Conservation (phyloP, 306 rosid species). For the Gleditsia sinensis region DNA sequence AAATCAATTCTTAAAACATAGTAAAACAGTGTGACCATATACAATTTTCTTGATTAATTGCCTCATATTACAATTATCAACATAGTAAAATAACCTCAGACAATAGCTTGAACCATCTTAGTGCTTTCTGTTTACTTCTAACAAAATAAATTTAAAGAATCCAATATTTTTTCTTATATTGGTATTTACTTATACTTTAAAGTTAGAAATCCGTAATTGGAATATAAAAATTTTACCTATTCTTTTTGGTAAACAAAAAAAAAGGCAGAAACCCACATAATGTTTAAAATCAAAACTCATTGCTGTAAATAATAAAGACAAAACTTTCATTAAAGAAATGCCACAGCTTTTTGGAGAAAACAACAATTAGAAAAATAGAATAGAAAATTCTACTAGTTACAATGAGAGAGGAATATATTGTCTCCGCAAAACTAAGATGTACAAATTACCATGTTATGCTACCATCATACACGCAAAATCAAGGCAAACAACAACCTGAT, state of each 20-base stretch:
- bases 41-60: background rate
- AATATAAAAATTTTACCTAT: background rate
- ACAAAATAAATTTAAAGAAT: background rate
- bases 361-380: background rate
- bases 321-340: background rate
- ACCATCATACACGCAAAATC: slow-evolving; percentile 13
- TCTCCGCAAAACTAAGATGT: background rate
- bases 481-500: slow-evolving; percentile 19
- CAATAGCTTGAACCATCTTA: background rate
- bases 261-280: background rate
- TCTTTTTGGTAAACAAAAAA: background rate
- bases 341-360: background rate
- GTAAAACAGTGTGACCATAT: background rate
- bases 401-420: background rate
- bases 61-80: background rate
- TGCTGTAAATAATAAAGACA: background rate
- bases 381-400: background rate
- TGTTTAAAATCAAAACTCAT: background rate
- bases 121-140: background rate
- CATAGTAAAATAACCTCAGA: background rate
- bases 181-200: background rate
- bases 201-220: background rate
- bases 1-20: background rate
- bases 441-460: background rate
- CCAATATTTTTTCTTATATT: too few species aligned